Evolutionary conservation across 2,329 filamentous ascomycete species (phyloP).

Genomic region (Fusarium sulawesiense): DNA sequence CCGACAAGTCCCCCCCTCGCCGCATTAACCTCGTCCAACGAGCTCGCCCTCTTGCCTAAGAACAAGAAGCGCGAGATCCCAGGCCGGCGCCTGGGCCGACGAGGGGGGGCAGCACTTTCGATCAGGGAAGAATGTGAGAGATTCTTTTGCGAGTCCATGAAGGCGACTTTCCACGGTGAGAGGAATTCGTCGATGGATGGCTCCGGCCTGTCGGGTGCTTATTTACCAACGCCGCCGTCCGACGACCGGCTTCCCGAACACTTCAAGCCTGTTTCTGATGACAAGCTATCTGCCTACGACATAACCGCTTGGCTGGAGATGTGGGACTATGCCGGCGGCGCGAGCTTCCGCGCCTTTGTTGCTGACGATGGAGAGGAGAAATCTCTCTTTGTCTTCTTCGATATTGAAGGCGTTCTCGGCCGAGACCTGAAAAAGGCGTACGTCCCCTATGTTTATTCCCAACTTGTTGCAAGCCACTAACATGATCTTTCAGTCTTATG

Average conservation of each 20-base stretch:
- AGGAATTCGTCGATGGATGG: constrained; percentile 79
- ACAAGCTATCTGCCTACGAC: constrained; percentile 48
- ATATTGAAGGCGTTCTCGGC: constrained; percentile 72
- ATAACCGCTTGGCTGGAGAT: constrained; percentile 78
- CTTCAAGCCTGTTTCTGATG: constrained; percentile 48
- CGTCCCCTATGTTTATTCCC: constrained; percentile 49
- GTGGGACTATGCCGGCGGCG: constrained; percentile 86
- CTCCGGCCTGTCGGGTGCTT: constrained; percentile 88
- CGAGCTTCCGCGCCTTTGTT: constrained; percentile 88
- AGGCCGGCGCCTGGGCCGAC: constrained; percentile 61
- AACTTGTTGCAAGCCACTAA: not conserved
- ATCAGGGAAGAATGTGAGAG: constrained; percentile 99
- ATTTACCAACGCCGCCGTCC: constrained; percentile 65
- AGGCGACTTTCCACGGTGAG: constrained; percentile 95
- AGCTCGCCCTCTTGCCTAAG: constrained; percentile 73
- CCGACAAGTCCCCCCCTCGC: constrained; percentile 90
- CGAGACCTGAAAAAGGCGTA: constrained; percentile 90
- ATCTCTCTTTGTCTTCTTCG: constrained; percentile 90
- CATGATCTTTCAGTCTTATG: constrained; percentile 72
- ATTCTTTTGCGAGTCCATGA: constrained; percentile 98
- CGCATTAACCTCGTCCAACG: constrained; percentile 75
- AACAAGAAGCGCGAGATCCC: constrained; percentile 58
- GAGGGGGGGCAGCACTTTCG: constrained; percentile 93
- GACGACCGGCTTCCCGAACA: constrained; percentile 57
- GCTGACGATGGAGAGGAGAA: constrained; percentile 76